phyloP scores from a whole-genome alignment of 192 early-diverging fungal genomes.

The Backusella australiensis region DNA sequence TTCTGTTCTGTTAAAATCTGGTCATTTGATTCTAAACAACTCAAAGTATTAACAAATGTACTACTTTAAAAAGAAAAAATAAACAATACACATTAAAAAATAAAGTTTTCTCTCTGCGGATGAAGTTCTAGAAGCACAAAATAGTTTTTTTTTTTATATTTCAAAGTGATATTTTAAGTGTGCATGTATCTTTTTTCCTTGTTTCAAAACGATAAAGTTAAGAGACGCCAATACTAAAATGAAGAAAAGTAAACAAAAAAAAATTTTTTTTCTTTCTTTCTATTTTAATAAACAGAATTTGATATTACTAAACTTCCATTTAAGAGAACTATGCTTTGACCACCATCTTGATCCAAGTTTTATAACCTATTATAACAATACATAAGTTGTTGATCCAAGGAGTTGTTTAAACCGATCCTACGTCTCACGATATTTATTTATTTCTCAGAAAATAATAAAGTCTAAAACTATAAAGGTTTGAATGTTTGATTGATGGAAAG shows the following conservation, averaged over 20 bases:
- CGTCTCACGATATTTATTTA: background rate
- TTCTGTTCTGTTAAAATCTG: background rate
- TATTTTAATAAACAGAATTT: background rate
- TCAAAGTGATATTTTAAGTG: background rate
- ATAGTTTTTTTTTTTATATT: background rate
- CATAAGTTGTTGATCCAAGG: background rate
- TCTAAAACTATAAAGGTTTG: background rate
- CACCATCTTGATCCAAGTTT: background rate
- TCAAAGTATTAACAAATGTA: background rate
- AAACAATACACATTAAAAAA: background rate
- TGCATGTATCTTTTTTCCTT: background rate
- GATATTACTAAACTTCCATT: background rate
- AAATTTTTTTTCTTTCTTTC: background rate
- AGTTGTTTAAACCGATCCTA: background rate
- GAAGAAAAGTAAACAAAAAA: background rate
- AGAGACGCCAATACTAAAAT: background rate
- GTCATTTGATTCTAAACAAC: background rate
- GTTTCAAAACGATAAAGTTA: background rate
- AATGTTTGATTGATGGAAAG: background rate
- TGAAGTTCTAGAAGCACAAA: slow-evolving; percentile 1
- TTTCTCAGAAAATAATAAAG: background rate
- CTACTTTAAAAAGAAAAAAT: background rate
- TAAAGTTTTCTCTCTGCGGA: background rate
- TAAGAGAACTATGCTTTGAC: background rate
- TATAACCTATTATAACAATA: background rate